Evolutionary conservation across 1,284 basidiomycete species (phyloP).

Genomic region (Agroathelia rolfsii): DNA sequence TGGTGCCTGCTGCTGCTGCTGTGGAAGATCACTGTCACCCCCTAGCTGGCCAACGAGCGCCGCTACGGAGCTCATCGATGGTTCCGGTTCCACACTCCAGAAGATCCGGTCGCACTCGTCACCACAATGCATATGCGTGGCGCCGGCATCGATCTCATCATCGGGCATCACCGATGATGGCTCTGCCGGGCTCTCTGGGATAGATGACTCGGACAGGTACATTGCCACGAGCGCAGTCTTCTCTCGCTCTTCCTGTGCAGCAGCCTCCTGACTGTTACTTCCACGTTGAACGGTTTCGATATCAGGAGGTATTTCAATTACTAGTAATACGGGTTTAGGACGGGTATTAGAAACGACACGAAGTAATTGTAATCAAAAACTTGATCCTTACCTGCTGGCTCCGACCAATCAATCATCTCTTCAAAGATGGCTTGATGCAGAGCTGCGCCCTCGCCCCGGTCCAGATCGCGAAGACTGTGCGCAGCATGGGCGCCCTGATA

Average conservation of each 20-base stretch:
- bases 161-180: constrained; percentile 48
- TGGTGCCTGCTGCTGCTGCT: too few relatives aligned
- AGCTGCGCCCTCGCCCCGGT: constrained; percentile 74
- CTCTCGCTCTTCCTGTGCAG: constrained; percentile 63
- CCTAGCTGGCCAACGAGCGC: constrained; percentile 62
- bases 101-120: constrained; percentile 56
- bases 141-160: constrained; percentile 56
- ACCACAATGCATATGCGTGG: constrained; percentile 57
- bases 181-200: constrained; percentile 70
- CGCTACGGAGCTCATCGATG: constrained; percentile 40
- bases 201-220: constrained; percentile 57
- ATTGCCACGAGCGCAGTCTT: constrained; percentile 64
- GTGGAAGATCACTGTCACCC: constrained; percentile 23
- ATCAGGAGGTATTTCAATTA: constrained; percentile 49
- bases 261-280: constrained; percentile 53
- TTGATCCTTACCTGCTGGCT: constrained; percentile 53
- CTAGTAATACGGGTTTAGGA: constrained; percentile 25
- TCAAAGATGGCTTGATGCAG: constrained; percentile 72
- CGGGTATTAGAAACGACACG: constrained; percentile 10
- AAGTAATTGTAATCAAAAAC: background rate
- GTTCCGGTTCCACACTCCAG: constrained; percentile 37
- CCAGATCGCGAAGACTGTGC: constrained; percentile 71
- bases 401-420: constrained; percentile 73
- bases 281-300: constrained; percentile 47
- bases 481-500: constrained; percentile 54